These are phyloP conservation scores for Pichia sp. DNA, from an alignment of 1,139 yeast genomes.

Conservation along the genomic window DNA sequence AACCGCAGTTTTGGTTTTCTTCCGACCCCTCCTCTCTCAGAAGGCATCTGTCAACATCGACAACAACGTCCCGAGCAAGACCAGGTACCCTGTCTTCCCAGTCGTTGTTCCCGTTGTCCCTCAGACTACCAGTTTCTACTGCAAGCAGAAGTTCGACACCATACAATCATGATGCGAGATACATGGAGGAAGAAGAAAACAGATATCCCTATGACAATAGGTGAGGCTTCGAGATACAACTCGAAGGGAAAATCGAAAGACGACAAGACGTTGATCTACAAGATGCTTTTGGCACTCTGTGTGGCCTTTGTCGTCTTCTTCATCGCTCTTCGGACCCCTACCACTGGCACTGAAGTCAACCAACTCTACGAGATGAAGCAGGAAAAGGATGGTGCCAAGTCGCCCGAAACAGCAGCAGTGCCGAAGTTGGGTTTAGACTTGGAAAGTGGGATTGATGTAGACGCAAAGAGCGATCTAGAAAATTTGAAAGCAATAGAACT, in stretches of 20 bases:
- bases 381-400: background rate
- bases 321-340: background rate
- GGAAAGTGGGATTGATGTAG: background rate
- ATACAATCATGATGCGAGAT: slow-evolving; percentile 12
- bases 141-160: background rate
- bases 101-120: background rate
- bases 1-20: no score
- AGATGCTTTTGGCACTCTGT: background rate
- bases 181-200: slow-evolving; percentile 15
- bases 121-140: background rate
- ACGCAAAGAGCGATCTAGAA: background rate
- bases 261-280: slow-evolving; percentile 1
- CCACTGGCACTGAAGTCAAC: background rate
- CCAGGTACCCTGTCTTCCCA: background rate
- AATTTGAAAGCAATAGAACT: slow-evolving; percentile 1
- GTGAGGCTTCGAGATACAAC: background rate
- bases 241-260: background rate
- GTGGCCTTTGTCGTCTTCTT: background rate
- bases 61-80: background rate
- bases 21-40: background rate
- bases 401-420: background rate
- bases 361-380: background rate
- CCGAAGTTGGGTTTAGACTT: background rate
- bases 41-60: background rate
- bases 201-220: slow-evolving; percentile 11